Evolutionary conservation across 129 eudicot genomes (phyloP).

Genomic region (Lonicera japonica): DNA sequence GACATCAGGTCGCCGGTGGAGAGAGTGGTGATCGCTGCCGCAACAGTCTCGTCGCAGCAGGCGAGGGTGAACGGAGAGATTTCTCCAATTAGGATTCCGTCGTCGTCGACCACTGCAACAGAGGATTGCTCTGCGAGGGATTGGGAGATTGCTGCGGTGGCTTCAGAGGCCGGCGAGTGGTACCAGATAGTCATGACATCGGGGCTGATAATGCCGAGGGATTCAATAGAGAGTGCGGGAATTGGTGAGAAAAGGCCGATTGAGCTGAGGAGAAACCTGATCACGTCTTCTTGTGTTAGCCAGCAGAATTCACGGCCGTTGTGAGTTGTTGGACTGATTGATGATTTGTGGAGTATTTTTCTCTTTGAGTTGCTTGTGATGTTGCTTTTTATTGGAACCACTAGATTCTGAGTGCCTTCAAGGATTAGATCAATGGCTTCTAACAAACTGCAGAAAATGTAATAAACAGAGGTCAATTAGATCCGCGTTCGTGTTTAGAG

Average conservation of each 20-base stretch:
- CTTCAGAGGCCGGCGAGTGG: conserved; percentile 49
- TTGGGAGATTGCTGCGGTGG: conserved; percentile 31
- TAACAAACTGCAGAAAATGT: conserved; percentile 54
- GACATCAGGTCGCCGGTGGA: conserved; percentile 81
- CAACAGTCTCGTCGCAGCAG: conserved; percentile 53
- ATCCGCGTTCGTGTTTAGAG: too few relatives aligned
- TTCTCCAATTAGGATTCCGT: conserved; percentile 59
- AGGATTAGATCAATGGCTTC: conserved; percentile 77
- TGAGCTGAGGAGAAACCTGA: conserved; percentile 63
- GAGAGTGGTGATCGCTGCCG: conserved; percentile 68
- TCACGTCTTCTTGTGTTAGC: conserved; percentile 76
- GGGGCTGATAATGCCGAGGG: conserved; percentile 46
- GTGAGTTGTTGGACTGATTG: conserved; percentile 35
- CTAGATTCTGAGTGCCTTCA: conserved; percentile 70
- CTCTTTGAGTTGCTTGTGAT: conserved; percentile 35
- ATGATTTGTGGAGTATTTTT: conserved; percentile 19
- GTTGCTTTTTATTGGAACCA: conserved; percentile 57
- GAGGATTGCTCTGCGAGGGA: conserved; percentile 54
- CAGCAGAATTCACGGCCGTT: conserved; percentile 67
- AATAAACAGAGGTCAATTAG: too few relatives aligned
- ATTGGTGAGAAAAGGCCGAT: conserved; percentile 62
- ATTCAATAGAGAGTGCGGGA: conserved; percentile 40
- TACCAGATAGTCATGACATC: conserved; percentile 41
- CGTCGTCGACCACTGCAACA: conserved; percentile 63
- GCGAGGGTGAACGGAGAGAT: conserved; percentile 71